Evolutionary conservation across 73 alveolate genomes (phyloP), one percentile per base, ranked within the genome.

Genomic region (Loxodes magnus): DNA sequence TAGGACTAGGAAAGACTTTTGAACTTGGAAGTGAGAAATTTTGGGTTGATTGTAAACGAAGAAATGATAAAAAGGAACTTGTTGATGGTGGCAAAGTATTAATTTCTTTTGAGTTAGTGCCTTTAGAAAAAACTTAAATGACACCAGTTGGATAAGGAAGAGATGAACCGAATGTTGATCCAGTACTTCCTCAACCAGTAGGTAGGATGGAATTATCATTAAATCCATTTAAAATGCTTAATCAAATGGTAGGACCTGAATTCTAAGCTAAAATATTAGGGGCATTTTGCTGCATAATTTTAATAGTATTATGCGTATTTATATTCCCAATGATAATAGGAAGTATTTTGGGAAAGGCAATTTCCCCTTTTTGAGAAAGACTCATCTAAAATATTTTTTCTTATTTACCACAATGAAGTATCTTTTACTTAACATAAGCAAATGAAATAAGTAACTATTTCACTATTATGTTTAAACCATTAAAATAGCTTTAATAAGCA

Each of bases 221-320:
- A 30, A 79, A 80, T 52, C 96, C 96, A 3, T 53, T 80, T 43
- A 84, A 58, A 25, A 67, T 84, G 85, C 51, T 84, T 22, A 64
- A 69, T 33, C 94, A 88, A 65, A 57, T 77, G 17, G 92, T 83
- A 19, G 93, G 95, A 0, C 95, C 95, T 22, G 88, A 80, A 51
- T 50, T 83, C 23, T 63, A 82, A 56, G 75, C 70, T 44, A 88
- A 88, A 73, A 31, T 82, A 16, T 79, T 62, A 55, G 69, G 87
- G 20, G 46, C 50, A 19, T 21, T 76, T 6, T 88, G 93, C 41
- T 39, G 86, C 26, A 51, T 71, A 2, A 17, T 71, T 19, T 71
- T 77, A 46, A 4, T 49, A 4, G 65, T 53, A 28, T 43, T 71
- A 4, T 33, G 68, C 43, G 28, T 46, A 7, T 46, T 46, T 10